Evolutionary conservation across 495 filamentous ascomycete species (phyloP), one percentile per base, ranked within the genome.

Genomic region (Aspergillus cavernicola): DNA sequence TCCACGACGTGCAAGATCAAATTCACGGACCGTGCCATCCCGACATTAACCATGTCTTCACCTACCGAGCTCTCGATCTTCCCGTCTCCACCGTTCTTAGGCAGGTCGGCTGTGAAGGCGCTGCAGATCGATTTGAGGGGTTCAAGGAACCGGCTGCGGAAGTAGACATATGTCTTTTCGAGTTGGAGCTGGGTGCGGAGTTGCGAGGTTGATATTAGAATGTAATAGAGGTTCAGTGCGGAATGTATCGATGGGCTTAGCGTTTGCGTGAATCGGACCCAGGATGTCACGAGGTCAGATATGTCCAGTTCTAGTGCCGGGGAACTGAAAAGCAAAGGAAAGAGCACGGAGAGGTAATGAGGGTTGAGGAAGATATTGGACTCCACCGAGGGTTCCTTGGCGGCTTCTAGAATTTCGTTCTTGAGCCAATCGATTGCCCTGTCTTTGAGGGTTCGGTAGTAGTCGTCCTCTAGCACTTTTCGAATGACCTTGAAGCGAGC

Each of bases 391-490:
- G 59, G 37, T 6, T 66, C 44, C 52, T 57, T 60, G 20, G 58
- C 47, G 16, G 82, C 72, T 19, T 71, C 67, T 12, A 92, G 71
- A 2, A 92, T 80, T 65, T 96, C 92, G 44, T 91, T 84, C 63
- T 91, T 92, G 4, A 97, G 71, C 88, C 95, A 97, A 20, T 81
- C 79, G 10, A 97, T 80, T 0, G 92, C 91, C 48, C 82, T 85
- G 12, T 86, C 90, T 57, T 89, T 90, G 38, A 93, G 78, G 2
- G 86, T 80, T 20, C 83, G 89, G 6, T 86, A 84, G 8, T 56
- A 52, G 58, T 86, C 88, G 55, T 95, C 82, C 66, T 93, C 85
- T 23, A 97, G 75, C 3, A 92, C 85, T 40, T 89, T 85, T 37
- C 83, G 79, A 10, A 97, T 86, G 52, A 95, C 87, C 4, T 84